These are phyloP conservation scores for Hysterium pulicare DNA, from an alignment of 2,329 filamentous ascomycete genomes.

Conservation along the genomic window DNA sequence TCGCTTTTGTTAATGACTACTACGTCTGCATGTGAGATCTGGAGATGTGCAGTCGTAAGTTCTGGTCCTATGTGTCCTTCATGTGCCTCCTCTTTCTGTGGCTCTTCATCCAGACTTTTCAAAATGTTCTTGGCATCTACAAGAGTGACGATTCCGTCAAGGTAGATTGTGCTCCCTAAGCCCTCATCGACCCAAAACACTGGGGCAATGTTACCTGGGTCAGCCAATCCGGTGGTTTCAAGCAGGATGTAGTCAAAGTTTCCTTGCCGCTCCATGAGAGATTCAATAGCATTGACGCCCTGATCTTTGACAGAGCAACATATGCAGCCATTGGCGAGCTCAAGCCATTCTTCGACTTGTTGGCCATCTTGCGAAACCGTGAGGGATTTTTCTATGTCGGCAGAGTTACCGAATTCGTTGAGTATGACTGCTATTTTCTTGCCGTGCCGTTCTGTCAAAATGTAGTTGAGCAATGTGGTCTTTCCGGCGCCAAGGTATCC, in stretches of 20 bases:
- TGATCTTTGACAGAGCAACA: conserved; percentile 98
- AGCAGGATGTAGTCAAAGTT: conserved; percentile 97
- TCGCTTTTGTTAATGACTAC: conserved; percentile 93
- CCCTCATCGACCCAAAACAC: conserved; percentile 98
- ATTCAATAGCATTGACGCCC: conserved; percentile 92
- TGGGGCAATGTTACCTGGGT: conserved; percentile 92
- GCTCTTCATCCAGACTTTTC: conserved; percentile 69
- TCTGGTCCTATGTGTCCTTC: conserved; percentile 57
- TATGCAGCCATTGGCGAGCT: conserved; percentile 93
- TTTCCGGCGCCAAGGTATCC: conserved; percentile 95
- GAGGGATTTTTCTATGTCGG: conserved; percentile 93
- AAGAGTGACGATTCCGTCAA: conserved; percentile 93
- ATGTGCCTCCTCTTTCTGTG: conserved; percentile 47
- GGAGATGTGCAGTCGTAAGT: conserved; percentile 89
- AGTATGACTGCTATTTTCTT: conserved; percentile 98
- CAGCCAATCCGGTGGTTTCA: conserved; percentile 91
- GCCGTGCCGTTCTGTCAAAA: conserved; percentile 88
- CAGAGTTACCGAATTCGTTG: conserved; percentile 70
- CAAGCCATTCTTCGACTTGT: conserved; percentile 89
- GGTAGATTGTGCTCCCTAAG: conserved; percentile 88
- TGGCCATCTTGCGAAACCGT: conserved; percentile 83
- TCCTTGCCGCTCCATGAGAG: conserved; percentile 88
- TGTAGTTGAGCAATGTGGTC: conserved; percentile 93
- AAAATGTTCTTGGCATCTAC: conserved; percentile 94
- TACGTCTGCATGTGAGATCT: conserved; percentile 95